Evolutionary conservation across 805 yeast genomes (phyloP).

Genomic region (Scheffersomyces spartinae): DNA sequence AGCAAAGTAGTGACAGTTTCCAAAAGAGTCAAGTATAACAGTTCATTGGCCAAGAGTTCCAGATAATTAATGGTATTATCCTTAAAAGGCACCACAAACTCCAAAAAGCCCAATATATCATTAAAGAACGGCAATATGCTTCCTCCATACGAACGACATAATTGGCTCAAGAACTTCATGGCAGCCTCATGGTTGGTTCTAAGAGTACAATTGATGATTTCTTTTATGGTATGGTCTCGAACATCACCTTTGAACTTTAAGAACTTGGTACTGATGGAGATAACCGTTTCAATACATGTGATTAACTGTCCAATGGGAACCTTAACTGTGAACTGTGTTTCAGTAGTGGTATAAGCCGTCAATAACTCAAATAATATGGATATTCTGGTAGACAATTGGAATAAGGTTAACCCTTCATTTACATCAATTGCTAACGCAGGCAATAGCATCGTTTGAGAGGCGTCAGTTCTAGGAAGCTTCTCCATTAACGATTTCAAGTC

Average conservation of each 20-base stretch:
- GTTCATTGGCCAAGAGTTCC: conserved; percentile 25
- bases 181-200: conserved; percentile 34
- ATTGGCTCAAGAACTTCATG: conserved; percentile 24
- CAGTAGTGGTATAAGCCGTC: conserved; percentile 31
- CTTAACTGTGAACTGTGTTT: conserved; percentile 43
- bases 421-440: conserved; percentile 47
- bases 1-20: conserved; percentile 12
- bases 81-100: conserved; percentile 45
- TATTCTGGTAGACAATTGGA: conserved; percentile 41
- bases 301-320: conserved; percentile 56
- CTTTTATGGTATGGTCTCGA: conserved; percentile 38
- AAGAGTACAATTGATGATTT: conserved; percentile 32
- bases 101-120: conserved; percentile 42
- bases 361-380: conserved; percentile 29
- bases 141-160: conserved; percentile 26
- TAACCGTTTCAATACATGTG: conserved; percentile 38
- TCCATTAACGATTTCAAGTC: conserved; percentile 32
- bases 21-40: conserved; percentile 16
- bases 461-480: conserved; percentile 12
- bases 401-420: conserved; percentile 39
- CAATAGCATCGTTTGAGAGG: conserved; percentile 19
- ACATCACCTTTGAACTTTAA: conserved; percentile 48
- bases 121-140: conserved; percentile 35
- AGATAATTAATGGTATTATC: conserved; percentile 18
- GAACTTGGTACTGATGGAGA: conserved; percentile 44